These are phyloP conservation scores for Tylopilus sp. DNA, from an alignment of 768 basidiomycete genomes.

Conservation along the genomic window DNA sequence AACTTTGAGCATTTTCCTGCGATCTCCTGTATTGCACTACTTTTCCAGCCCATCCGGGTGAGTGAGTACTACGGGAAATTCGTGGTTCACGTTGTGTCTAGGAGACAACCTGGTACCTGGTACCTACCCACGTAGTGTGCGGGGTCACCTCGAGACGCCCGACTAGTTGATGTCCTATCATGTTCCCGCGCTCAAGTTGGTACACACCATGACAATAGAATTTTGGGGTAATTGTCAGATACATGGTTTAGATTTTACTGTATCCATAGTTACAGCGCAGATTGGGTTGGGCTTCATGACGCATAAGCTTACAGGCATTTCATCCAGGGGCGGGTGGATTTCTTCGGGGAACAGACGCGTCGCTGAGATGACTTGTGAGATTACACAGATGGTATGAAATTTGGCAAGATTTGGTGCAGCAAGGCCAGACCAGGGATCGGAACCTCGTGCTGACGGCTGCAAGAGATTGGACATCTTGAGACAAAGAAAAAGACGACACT, in stretches of 20 bases:
- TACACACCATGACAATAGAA: neutral
- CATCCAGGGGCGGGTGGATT: neutral
- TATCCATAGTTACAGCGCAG: neutral
- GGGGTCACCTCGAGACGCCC: no score
- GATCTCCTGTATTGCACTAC: no score
- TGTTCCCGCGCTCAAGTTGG: no score
- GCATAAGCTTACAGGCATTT: neutral
- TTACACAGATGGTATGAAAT: slow-evolving; percentile 17
- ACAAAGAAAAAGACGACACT: slow-evolving; percentile 11
- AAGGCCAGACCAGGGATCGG: slow-evolving; percentile 29
- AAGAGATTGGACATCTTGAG: neutral
- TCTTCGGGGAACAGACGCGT: neutral
- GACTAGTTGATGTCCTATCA: no score
- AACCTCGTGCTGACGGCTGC: slow-evolving; percentile 25
- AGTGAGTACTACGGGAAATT: no score
- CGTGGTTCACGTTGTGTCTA: no score
- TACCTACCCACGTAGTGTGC: no score
- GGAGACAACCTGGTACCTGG: no score
- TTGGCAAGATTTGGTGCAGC: slow-evolving; percentile 20
- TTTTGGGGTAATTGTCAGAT: neutral
- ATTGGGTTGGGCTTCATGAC: neutral
- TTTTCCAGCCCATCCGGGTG: no score
- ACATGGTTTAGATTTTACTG: neutral
- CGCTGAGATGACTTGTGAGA: neutral
- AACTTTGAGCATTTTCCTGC: no score